Base-by-base conservation (phyloP, 208 protist species). In the Naegleria fowleri region DNA sequence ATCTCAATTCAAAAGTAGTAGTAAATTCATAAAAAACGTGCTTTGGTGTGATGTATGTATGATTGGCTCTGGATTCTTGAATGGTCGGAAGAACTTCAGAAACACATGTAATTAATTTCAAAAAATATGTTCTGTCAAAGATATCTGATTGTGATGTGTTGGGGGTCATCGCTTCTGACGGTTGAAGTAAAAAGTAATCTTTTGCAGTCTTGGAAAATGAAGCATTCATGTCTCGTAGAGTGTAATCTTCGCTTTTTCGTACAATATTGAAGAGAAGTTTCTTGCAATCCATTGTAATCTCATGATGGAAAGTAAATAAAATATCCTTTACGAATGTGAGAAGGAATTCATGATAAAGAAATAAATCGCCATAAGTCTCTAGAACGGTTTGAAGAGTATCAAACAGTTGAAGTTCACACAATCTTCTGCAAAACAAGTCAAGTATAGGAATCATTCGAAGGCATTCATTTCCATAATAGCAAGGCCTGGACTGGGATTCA, bases 371-470 rank as follows among this genome's bases (percentile, higher is more conserved):
- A 39, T 58, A 48, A 19, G 29, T 58, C 51, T 88, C 41, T 5
- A 58, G 13, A 1, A 88, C 3, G 4, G 16, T 0, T 16, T 6
- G 11, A 9, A 58, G 55, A 38, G 36, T 16, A 9, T 40, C 39
- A 58, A 40, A 33, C 9, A 6, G 0, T 15, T 33, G 9, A 6
- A 58, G 9, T 58, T 88, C 85, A 19, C 33, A 29, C 38, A 88
- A 58, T 59, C 43, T 55, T 58, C 85, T 48, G 25, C 19, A 58
- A 15, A 88, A 38, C 22, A 88, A 88, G 33, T 88, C 85, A 5
- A 88, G n/a, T 11, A 88, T 88, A 58, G 85, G 43, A 39, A 88
- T 88, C 85, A 88, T 88, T 55, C 85, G 15, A 6, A 88, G 13
- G 36, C 85, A 88, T 33, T 58, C 13, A 88, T 88, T 88, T 22